A percentile compares a stretch with the other conserved stretches of the same genome.
Conservation (phyloP, 352 stramenopile genomes). For the Albugo laibachii region DNA sequence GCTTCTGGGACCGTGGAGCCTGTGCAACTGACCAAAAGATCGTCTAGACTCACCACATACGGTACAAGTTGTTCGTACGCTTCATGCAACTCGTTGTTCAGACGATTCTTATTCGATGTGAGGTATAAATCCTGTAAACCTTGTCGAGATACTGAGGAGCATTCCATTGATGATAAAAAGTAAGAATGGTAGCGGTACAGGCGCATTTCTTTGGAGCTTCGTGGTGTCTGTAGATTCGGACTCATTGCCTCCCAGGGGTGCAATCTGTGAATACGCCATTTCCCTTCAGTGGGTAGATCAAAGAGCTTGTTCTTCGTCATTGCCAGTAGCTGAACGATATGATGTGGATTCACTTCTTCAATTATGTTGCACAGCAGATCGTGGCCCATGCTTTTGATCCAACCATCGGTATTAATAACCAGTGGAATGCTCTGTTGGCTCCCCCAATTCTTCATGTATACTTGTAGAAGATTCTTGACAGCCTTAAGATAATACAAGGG, state of each 20-base stretch:
- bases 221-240: conserved; percentile 26
- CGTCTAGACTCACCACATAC: not conserved
- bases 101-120: not conserved
- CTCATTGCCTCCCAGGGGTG: conserved; percentile 45
- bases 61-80: conserved; percentile 9
- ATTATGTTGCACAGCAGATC: conserved; percentile 87
- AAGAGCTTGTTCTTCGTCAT: conserved; percentile 79
- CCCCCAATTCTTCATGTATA: conserved; percentile 40
- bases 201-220: conserved; percentile 68
- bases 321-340: conserved; percentile 89
- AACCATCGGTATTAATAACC: conserved; percentile 94
- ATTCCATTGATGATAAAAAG: conserved; percentile 27
- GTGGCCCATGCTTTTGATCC: conserved; percentile 93
- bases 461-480: conserved; percentile 38
- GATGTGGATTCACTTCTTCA: conserved; percentile 48
- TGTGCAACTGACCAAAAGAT: conserved; percentile 17
- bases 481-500: conserved; percentile 55
- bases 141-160: conserved; percentile 12
- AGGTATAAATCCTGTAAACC: conserved; percentile 15
- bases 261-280: conserved; percentile 36
- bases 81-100: not conserved
- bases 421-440: conserved; percentile 37
- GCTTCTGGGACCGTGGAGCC: conserved; percentile 40
- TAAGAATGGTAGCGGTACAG: conserved; percentile 65
- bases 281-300: conserved; percentile 24